phyloP scores from a whole-genome alignment of 225 moss, liverwort and hornwort genomes.

The Thuidium tamariscinum region DNA sequence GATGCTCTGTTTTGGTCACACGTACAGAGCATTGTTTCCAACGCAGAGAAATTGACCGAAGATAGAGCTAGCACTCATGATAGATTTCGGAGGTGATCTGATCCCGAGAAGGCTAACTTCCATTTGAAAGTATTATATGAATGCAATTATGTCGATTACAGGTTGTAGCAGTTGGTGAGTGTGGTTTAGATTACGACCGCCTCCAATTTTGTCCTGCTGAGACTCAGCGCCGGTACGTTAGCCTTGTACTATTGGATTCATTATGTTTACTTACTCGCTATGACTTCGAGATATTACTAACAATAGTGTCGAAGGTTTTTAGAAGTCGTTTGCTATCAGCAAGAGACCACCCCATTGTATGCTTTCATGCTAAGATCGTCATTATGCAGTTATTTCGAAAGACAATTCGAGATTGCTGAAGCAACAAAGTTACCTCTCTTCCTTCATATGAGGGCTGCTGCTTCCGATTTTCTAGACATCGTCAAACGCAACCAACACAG shows the following conservation, averaged over 20 bases:
- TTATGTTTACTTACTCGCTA: neutral
- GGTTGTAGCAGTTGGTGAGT: constrained; percentile 97
- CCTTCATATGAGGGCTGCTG: constrained; percentile 90
- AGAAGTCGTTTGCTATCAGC: neutral
- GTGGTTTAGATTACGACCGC: constrained; percentile 95
- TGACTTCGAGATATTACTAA: neutral
- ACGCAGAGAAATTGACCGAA: neutral
- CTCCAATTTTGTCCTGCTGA: constrained; percentile 80
- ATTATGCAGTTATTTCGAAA: constrained; percentile 77
- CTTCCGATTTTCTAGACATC: constrained; percentile 72
- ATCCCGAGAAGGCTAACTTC: neutral
- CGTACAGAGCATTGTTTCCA: neutral
- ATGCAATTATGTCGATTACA: constrained; percentile 3
- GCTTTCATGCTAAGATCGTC: neutral
- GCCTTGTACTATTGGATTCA: neutral
- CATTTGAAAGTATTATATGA: neutral
- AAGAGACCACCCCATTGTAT: neutral
- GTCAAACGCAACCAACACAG: constrained; percentile 68
- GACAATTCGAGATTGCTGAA: constrained; percentile 89
- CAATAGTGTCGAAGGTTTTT: neutral
- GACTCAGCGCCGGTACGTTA: constrained; percentile 51
- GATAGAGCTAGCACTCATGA: neutral
- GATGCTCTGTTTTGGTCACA: neutral
- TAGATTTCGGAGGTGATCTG: neutral
- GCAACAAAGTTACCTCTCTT: constrained; percentile 84